Percentiles rank a stretch among this genome's conserved stretches.
These are phyloP conservation scores for Crataegus laevigata DNA, from an alignment of 306 rosid genomes.

Conservation along the genomic window DNA sequence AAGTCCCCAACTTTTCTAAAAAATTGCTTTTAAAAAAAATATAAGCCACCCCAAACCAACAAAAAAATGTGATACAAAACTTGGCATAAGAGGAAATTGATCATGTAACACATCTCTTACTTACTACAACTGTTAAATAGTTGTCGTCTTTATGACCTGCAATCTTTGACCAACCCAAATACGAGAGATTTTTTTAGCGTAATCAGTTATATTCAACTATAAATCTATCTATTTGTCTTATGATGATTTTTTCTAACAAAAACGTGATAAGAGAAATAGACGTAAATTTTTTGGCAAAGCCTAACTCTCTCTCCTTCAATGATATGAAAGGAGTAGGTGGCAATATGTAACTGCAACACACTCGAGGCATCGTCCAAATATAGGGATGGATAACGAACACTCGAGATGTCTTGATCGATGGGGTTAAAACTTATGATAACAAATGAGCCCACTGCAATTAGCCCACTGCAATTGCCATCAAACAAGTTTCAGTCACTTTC, in stretches of 20 bases:
- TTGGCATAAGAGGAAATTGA: too few relatives aligned
- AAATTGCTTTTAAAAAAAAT: too few relatives aligned
- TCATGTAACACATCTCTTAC: too few relatives aligned
- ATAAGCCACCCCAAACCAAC: too few relatives aligned
- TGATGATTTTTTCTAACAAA: too few relatives aligned
- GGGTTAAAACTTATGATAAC: neutral
- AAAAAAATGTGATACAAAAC: too few relatives aligned
- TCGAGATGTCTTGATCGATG: neutral
- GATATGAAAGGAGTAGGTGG: neutral
- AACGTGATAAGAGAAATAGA: neutral
- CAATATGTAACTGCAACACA: neutral
- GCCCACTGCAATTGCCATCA: neutral
- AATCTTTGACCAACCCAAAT: too few relatives aligned
- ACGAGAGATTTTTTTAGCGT: too few relatives aligned
- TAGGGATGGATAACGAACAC: conserved; percentile 5
- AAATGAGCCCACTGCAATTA: neutral
- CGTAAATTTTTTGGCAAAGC: neutral
- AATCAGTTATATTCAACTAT: too few relatives aligned
- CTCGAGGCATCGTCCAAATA: neutral
- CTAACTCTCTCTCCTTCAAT: neutral
- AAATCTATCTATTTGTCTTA: neutral
- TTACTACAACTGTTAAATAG: too few relatives aligned
- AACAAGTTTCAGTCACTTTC: conserved; percentile 20
- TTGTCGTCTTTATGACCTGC: too few relatives aligned
- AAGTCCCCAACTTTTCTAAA: too few relatives aligned